phyloP scores from a whole-genome alignment of 2,329 filamentous ascomycete genomes.

The Myriangium duriaei region DNA sequence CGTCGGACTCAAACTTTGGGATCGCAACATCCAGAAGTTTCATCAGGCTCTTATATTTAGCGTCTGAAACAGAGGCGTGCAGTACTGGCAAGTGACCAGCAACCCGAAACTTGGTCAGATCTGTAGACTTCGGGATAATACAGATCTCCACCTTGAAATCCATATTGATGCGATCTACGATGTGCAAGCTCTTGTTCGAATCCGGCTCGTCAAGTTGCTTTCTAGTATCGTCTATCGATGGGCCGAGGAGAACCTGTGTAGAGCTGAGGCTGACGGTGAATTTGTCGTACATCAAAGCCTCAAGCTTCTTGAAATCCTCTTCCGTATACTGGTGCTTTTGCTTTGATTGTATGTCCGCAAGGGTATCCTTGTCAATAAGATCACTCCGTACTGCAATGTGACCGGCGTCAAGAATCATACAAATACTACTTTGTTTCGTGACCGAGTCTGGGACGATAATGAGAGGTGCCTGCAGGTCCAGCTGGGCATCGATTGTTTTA shows the following conservation, averaged over 20 bases:
- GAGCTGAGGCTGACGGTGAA: slow-evolving; percentile 88
- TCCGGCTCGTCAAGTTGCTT: slow-evolving; percentile 60
- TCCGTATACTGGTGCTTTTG: slow-evolving; percentile 79
- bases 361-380: slow-evolving; percentile 78
- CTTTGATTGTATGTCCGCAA: slow-evolving; percentile 82
- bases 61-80: slow-evolving; percentile 82
- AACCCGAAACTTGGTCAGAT: slow-evolving; percentile 81
- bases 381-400: slow-evolving; percentile 92
- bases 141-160: slow-evolving; percentile 94
- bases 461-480: slow-evolving; percentile 88
- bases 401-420: slow-evolving; percentile 89
- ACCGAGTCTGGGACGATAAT: slow-evolving; percentile 96
- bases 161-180: slow-evolving; percentile 94
- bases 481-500: slow-evolving; percentile 91
- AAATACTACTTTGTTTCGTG: slow-evolving; percentile 65
- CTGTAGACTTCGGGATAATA: slow-evolving; percentile 90
- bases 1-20: slow-evolving; percentile 56
- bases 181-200: slow-evolving; percentile 57
- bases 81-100: slow-evolving; percentile 86
- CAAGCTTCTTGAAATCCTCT: slow-evolving; percentile 74
- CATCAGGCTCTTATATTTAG: slow-evolving; percentile 96
- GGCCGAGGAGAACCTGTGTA: slow-evolving; percentile 89
- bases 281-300: slow-evolving; percentile 94
- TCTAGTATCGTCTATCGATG: slow-evolving; percentile 82
- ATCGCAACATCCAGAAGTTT: slow-evolving; percentile 89